A percentile compares a stretch with the other conserved stretches of the same genome.
Evolutionary conservation across 2,329 filamentous ascomycete species (phyloP).

Genomic region (Stagonosporopsis rhizophila): DNA sequence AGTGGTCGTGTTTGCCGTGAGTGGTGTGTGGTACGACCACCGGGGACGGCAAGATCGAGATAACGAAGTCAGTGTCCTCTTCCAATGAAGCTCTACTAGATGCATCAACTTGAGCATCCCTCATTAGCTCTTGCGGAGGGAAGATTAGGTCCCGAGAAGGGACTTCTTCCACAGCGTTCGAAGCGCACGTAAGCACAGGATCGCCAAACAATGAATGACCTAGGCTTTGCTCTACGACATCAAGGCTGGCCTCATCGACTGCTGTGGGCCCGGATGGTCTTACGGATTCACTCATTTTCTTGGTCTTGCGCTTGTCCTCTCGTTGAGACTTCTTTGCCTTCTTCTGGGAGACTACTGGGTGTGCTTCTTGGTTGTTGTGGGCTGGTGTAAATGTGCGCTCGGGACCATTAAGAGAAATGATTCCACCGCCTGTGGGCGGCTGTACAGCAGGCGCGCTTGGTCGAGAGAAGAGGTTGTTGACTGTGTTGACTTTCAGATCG

Average conservation of each 20-base stretch:
- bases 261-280: not conserved
- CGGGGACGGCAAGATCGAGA: not conserved
- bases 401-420: not conserved
- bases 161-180: not conserved
- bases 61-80: not conserved
- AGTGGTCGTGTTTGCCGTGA: constrained; percentile 29
- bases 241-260: not conserved
- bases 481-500: not conserved
- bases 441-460: not conserved
- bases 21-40: not conserved
- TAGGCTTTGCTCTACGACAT: not conserved
- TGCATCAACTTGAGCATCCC: not conserved
- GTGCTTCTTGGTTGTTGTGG: not conserved
- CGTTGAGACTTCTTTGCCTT: constrained; percentile 34
- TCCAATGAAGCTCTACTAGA: not conserved
- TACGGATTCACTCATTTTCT: constrained; percentile 18
- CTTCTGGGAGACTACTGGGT: constrained; percentile 27
- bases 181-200: not conserved
- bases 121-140: not conserved
- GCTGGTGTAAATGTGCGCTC: not conserved
- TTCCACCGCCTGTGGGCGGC: not conserved
- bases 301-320: constrained; percentile 30
- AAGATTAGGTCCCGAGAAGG: not conserved
- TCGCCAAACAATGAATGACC: not conserved
- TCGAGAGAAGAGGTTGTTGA: too few species aligned